Conservation (phyloP, 768 basidiomycete species). For the Phallus indusiatus region DNA sequence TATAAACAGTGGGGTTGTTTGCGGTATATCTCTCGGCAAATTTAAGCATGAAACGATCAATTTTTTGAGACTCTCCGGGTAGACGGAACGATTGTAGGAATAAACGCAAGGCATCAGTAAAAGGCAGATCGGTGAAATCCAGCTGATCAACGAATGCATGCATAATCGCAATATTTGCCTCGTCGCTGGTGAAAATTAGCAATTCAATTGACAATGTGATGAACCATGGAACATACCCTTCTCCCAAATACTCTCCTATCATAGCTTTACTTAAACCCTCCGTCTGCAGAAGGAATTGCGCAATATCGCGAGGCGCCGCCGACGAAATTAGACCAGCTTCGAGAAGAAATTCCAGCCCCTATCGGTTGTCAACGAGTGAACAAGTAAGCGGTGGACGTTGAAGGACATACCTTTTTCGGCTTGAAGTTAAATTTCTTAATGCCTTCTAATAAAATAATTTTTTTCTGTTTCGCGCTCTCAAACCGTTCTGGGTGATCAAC, state of each 20-base stretch:
- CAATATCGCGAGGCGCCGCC: slow-evolving; percentile 66
- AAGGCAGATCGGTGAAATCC: slow-evolving; percentile 72
- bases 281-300: slow-evolving; percentile 73
- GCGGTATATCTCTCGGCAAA: slow-evolving; percentile 96
- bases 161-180: slow-evolving; percentile 87
- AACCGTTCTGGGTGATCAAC: slow-evolving; percentile 88
- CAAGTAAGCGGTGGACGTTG: neutral
- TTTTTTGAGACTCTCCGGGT: slow-evolving; percentile 96
- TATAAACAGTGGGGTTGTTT: slow-evolving; percentile 77
- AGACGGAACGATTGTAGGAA: slow-evolving; percentile 95
- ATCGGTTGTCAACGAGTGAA: slow-evolving; percentile 4
- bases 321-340: slow-evolving; percentile 81
- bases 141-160: slow-evolving; percentile 93
- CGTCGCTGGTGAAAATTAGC: slow-evolving; percentile 49
- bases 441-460: slow-evolving; percentile 89
- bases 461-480: slow-evolving; percentile 93
- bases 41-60: slow-evolving; percentile 98
- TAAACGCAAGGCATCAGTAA: slow-evolving; percentile 81
- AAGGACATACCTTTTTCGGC: slow-evolving; percentile 73
- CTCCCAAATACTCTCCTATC: slow-evolving; percentile 97
- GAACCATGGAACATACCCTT: slow-evolving; percentile 57
- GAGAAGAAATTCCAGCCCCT: slow-evolving; percentile 86
- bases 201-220: neutral
- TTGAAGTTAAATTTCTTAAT: slow-evolving; percentile 98
- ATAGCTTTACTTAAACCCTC: slow-evolving; percentile 92